A percentile compares a stretch with the other conserved stretches of the same genome.
Evolutionary conservation across 2,329 filamentous ascomycete genomes (phyloP).

Genomic region (Trichophyton equinum): DNA sequence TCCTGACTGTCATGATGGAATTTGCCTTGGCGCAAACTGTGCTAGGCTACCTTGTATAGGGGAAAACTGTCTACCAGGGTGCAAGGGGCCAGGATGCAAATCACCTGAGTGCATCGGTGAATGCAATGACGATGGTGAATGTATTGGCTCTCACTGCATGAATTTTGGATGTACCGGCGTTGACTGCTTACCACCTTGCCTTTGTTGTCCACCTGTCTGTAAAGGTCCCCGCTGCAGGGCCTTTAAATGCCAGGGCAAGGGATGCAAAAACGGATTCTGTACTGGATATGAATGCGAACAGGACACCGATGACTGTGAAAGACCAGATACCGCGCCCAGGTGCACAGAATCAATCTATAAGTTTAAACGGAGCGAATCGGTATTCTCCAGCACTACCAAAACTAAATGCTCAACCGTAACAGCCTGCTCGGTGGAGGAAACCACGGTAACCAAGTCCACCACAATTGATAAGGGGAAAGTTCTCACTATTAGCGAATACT

Average conservation of each 20-base stretch:
- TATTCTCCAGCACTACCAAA: neutral
- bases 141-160: neutral
- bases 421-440: neutral
- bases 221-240: neutral
- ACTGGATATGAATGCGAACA: neutral
- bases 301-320: constrained; percentile 3
- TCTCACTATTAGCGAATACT: neutral
- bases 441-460: constrained; percentile 1
- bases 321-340: neutral
- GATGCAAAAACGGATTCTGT: constrained; percentile 3
- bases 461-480: neutral
- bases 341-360: constrained; percentile 6
- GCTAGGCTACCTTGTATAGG: neutral
- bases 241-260: neutral
- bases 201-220: neutral
- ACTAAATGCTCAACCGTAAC: neutral
- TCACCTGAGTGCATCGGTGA: neutral
- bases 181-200: neutral
- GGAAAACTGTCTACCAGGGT: neutral
- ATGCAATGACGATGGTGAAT: neutral
- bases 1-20: constrained; percentile 2
- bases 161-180: constrained; percentile 4
- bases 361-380: neutral
- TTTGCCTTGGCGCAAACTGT: constrained; percentile 4
- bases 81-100: neutral